These are phyloP conservation scores for Coprinopsis strossmayeri DNA, from an alignment of 768 basidiomycete species.

Conservation along the genomic window DNA sequence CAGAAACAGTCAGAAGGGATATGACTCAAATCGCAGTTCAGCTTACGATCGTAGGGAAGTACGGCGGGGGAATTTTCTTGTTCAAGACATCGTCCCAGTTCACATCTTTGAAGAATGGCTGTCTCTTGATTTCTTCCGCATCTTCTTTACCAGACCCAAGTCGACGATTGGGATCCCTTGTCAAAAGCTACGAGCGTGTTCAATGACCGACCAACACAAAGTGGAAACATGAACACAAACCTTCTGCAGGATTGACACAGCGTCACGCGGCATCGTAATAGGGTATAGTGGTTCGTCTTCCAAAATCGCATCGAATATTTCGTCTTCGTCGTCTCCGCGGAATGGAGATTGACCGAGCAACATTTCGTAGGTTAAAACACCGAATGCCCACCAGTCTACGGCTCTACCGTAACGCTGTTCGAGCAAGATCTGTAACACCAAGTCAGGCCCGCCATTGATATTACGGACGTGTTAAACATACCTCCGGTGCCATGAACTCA, in stretches of 20 bases:
- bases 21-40: neutral
- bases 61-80: conserved; percentile 95
- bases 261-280: conserved; percentile 98
- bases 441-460: too few relatives aligned
- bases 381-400: conserved; percentile 99
- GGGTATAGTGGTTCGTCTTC: conserved; percentile 98
- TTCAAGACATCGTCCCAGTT: conserved; percentile 95
- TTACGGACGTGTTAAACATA: too few relatives aligned
- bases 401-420: conserved; percentile 98
- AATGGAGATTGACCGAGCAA: conserved; percentile 97
- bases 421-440: conserved; percentile 74
- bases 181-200: conserved; percentile 59
- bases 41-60: conserved; percentile 92
- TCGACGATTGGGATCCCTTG: conserved; percentile 84
- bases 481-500: conserved; percentile 99
- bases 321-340: conserved; percentile 98
- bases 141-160: conserved; percentile 89
- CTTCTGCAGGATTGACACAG: conserved; percentile 92
- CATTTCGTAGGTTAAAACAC: conserved; percentile 99
- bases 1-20: conserved; percentile 1
- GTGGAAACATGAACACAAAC: conserved; percentile 30
- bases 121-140: conserved; percentile 94
- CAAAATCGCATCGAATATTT: conserved; percentile 98
- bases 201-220: neutral
- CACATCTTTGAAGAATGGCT: conserved; percentile 98